Evolutionary conservation across 1,284 basidiomycete genomes (phyloP).

Genomic region (Leccinum fallax): DNA sequence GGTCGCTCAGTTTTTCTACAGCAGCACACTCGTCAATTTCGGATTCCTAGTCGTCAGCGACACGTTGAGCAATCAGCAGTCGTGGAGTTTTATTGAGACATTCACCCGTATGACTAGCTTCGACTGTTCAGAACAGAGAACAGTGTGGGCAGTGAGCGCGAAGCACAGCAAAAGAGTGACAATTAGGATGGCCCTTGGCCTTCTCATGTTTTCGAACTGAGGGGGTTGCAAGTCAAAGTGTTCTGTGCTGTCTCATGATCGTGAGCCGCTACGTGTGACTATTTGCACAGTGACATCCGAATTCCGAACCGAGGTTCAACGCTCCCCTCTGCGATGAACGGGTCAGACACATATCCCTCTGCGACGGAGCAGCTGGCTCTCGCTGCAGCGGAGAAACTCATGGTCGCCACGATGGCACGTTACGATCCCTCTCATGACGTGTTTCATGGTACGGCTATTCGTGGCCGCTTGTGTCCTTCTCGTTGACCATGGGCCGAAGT

Average conservation of each 20-base stretch:
- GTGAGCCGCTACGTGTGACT: background rate
- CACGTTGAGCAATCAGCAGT: slow-evolving; percentile 12
- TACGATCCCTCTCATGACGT: slow-evolving; percentile 93
- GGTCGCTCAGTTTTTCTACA: slow-evolving; percentile 55
- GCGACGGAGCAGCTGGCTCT: slow-evolving; percentile 48
- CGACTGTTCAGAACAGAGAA: slow-evolving; percentile 21
- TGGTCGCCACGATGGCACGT: slow-evolving; percentile 75
- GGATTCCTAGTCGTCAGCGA: slow-evolving; percentile 41
- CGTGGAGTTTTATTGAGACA: slow-evolving; percentile 10
- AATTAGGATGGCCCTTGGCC: slow-evolving; percentile 25
- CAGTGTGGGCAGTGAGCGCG: slow-evolving; percentile 22
- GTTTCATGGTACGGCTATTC: slow-evolving; percentile 69
- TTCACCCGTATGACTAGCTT: slow-evolving; percentile 35
- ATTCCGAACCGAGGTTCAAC: slow-evolving; percentile 21
- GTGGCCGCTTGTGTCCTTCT: background rate
- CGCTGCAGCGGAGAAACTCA: slow-evolving; percentile 66
- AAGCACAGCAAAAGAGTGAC: slow-evolving; percentile 46
- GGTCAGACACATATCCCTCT: slow-evolving; percentile 32
- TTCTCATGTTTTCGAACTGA: slow-evolving; percentile 24
- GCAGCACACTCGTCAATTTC: slow-evolving; percentile 55
- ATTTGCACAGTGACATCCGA: slow-evolving; percentile 18
- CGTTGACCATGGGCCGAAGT: slow-evolving; percentile 48
- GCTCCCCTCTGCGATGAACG: background rate
- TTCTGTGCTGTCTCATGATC: background rate
- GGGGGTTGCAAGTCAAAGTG: slow-evolving; percentile 3